Evolutionary conservation across 2,329 filamentous ascomycete species (phyloP), one percentile per base, ranked within the genome.

Genomic region (Fusarium tjaetaba): DNA sequence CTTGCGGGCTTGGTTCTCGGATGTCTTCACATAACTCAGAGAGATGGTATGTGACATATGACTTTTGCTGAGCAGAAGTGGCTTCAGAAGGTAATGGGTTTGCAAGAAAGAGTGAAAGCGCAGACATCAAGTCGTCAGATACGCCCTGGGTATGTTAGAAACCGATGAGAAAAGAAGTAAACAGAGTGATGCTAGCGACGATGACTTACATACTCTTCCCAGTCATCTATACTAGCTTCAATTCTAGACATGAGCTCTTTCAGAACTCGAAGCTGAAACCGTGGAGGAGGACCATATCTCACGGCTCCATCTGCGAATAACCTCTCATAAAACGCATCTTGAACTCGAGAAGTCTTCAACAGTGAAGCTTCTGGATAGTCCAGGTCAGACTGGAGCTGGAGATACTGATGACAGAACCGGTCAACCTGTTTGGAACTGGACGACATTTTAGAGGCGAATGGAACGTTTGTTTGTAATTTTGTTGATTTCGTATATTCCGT

Each of bases 151-250:
- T 56, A 36, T 46, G 73, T 82, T 62, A 83, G 80, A 68, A 59
- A 43, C 11, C 52, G 24, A 6, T 14, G 20, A 36, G 10, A 32
- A 7, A 13, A 32, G 11, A 24, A 22, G 10, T 10, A 46, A 15
- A 32, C 7, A 39, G 4, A n/a, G 16, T n/a, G 34, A 32, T 34
- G 30, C 38, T 13, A 30, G 28, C 15, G 56, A 38, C 28, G 22
- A 61, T 26, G 56, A 85, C 93, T 86, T 92, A 97, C 95, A 92
- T 97, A 90, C 86, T 94, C 87, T 76, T 97, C 93, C 82, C 94
- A 95, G 81, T 97, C 91, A 65, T 89, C 86, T 53, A 97, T 94
- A 39, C 92, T 89, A 36, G 86, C 84, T 81, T 97, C 94, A 59
- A 97, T 91, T 64, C 86, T 88, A 13, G 86, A 83, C 18, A 94